phyloP scores from a whole-genome alignment of 2,329 filamentous ascomycete genomes.

The Pseudogymnoascus pannorum region DNA sequence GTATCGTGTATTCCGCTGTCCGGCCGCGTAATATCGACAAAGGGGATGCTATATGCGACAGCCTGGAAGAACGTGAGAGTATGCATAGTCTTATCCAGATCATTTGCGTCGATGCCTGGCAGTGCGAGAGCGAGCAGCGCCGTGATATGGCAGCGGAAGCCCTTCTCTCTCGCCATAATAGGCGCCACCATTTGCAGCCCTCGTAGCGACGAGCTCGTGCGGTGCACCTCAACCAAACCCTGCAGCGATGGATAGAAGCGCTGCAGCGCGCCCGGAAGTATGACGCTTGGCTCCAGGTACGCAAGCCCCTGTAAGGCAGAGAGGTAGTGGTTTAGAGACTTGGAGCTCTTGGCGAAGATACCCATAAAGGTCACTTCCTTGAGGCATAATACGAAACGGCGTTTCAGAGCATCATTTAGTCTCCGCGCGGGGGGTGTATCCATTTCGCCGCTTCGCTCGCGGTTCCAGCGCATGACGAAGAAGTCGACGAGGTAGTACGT shows the following conservation, averaged over 20 bases:
- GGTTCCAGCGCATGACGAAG: slow-evolving; percentile 96
- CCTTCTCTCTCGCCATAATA: slow-evolving; percentile 85
- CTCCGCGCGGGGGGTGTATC: slow-evolving; percentile 72
- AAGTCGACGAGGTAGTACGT: slow-evolving; percentile 91
- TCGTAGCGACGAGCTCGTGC: slow-evolving; percentile 87
- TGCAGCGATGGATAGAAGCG: slow-evolving; percentile 96
- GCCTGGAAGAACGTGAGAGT: slow-evolving; percentile 92
- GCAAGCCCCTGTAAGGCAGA: slow-evolving; percentile 83
- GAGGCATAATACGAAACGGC: slow-evolving; percentile 80
- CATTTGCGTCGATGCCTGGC: slow-evolving; percentile 95
- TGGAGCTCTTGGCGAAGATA: slow-evolving; percentile 90
- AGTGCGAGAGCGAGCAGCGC: slow-evolving; percentile 86
- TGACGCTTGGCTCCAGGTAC: slow-evolving; percentile 83
- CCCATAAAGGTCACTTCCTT: slow-evolving; percentile 97
- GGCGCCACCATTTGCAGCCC: slow-evolving; percentile 87
- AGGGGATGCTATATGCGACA: slow-evolving; percentile 91
- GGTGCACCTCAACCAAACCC: slow-evolving; percentile 91
- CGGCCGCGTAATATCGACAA: slow-evolving; percentile 70
- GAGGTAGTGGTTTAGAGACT: slow-evolving; percentile 85
- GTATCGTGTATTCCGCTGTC: slow-evolving; percentile 63
- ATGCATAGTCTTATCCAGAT: slow-evolving; percentile 91
- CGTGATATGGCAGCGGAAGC: slow-evolving; percentile 94
- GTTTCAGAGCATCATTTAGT: slow-evolving; percentile 74
- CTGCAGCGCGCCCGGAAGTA: slow-evolving; percentile 87
- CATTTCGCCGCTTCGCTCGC: slow-evolving; percentile 87